Conservation (phyloP, 2,329 filamentous ascomycete species). For the Alternaria consortialis region DNA sequence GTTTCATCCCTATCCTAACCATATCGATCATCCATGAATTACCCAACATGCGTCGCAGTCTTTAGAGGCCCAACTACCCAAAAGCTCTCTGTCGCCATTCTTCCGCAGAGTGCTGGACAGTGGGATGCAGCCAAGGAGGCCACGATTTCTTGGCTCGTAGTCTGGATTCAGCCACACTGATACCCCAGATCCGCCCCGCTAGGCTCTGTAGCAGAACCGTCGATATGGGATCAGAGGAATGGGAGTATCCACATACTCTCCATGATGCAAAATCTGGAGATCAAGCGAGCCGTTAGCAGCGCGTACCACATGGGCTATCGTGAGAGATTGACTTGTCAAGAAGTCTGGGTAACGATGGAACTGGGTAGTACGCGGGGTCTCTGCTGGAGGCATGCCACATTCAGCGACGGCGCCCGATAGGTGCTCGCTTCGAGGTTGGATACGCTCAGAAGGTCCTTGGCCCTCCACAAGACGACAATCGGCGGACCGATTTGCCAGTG, state of each 20-base stretch:
- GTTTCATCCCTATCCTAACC: constrained; percentile 10
- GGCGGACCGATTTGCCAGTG: constrained; percentile 34
- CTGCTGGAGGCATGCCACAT: constrained; percentile 12
- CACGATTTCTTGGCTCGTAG: constrained; percentile 39
- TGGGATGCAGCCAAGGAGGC: constrained; percentile 38
- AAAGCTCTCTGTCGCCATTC: constrained; percentile 1
- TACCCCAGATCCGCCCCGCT: constrained; percentile 30
- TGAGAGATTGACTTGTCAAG: not conserved
- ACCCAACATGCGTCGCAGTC: not conserved
- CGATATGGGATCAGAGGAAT: constrained; percentile 10
- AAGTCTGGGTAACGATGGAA: not conserved
- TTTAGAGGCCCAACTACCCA: not conserved
- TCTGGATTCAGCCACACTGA: constrained; percentile 47
- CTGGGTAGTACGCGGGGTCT: constrained; percentile 1
- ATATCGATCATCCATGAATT: not conserved
- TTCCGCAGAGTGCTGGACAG: constrained; percentile 19
- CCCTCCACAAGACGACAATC: constrained; percentile 18
- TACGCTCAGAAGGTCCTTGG: constrained; percentile 29
- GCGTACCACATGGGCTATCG: not conserved
- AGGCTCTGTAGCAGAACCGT: constrained; percentile 6
- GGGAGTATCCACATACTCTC: constrained; percentile 2
- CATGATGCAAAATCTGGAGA: not conserved
- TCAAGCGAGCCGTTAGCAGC: not conserved
- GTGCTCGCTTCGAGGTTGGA: constrained; percentile 18
- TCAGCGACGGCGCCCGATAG: constrained; percentile 16